phyloP scores from a whole-genome alignment of 2,329 filamentous ascomycete species.

The Colletotrichum abscissum region DNA sequence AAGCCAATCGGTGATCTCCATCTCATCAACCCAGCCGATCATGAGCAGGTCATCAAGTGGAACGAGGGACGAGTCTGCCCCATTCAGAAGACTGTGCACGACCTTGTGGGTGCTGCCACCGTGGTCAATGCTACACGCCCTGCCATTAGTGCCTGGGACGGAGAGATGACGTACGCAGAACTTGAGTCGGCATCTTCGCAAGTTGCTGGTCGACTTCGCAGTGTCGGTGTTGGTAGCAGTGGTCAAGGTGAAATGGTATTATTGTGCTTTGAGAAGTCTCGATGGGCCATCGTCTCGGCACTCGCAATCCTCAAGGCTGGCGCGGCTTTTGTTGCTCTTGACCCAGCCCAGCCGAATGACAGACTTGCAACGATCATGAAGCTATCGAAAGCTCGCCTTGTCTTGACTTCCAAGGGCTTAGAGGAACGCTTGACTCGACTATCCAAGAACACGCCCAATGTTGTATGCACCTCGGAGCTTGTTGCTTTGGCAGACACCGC shows the following conservation, averaged over 20 bases:
- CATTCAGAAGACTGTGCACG: not conserved
- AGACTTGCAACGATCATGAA: not conserved
- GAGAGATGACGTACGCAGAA: constrained; percentile 43
- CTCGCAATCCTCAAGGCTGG: constrained; percentile 37
- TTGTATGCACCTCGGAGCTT: not conserved
- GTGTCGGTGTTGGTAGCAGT: not conserved
- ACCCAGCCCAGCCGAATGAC: constrained; percentile 7
- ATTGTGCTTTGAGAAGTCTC: constrained; percentile 15
- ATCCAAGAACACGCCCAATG: not conserved
- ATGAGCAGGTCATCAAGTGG: not conserved
- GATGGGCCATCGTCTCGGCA: constrained; percentile 34
- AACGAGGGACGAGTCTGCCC: not conserved
- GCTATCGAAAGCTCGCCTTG: not conserved
- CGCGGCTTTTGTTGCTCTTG: constrained; percentile 22
- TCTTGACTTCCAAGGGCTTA: not conserved
- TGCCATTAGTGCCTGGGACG: constrained; percentile 45
- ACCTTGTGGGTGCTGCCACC: not conserved
- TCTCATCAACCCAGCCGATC: not conserved
- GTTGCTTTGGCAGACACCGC: not conserved
- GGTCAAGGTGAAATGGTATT: not conserved
- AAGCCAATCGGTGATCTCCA: not conserved
- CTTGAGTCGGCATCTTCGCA: constrained; percentile 31
- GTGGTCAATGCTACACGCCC: not conserved
- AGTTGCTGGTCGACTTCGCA: constrained; percentile 13
- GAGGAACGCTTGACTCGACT: not conserved